Conservation (phyloP, 2,329 filamentous ascomycete genomes). For the Penicillium rolfsii region DNA sequence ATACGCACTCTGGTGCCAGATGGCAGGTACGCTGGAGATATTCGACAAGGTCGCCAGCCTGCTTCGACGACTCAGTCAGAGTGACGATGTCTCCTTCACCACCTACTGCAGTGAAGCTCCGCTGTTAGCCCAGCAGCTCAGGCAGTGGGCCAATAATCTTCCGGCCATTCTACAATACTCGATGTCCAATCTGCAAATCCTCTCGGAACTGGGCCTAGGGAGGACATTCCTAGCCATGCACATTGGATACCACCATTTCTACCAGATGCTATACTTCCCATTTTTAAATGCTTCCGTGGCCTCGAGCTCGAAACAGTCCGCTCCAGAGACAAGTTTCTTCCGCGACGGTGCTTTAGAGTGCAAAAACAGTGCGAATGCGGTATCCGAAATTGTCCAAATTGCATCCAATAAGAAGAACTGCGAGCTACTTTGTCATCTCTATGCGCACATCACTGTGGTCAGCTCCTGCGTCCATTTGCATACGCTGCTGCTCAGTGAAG, state of each 20-base stretch:
- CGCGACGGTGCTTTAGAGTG: neutral
- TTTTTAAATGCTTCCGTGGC: conserved; percentile 17
- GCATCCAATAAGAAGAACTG: neutral
- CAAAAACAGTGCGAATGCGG: neutral
- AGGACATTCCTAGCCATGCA: conserved; percentile 30
- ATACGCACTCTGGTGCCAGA: neutral
- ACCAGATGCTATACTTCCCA: conserved; percentile 30
- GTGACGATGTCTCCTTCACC: neutral
- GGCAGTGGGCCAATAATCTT: neutral
- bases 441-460: neutral
- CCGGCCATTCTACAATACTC: neutral
- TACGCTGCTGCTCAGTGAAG: neutral
- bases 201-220: conserved; percentile 16
- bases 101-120: neutral
- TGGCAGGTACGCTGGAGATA: neutral
- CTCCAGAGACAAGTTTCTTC: neutral
- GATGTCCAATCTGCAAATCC: neutral
- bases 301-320: neutral
- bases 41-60: neutral
- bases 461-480: neutral
- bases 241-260: conserved; percentile 28
- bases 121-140: neutral
- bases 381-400: neutral
- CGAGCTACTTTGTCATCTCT: neutral
- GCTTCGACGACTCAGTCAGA: neutral